Conservation (phyloP, 2,329 filamentous ascomycete genomes). For the Aspergillus calidoustus region DNA sequence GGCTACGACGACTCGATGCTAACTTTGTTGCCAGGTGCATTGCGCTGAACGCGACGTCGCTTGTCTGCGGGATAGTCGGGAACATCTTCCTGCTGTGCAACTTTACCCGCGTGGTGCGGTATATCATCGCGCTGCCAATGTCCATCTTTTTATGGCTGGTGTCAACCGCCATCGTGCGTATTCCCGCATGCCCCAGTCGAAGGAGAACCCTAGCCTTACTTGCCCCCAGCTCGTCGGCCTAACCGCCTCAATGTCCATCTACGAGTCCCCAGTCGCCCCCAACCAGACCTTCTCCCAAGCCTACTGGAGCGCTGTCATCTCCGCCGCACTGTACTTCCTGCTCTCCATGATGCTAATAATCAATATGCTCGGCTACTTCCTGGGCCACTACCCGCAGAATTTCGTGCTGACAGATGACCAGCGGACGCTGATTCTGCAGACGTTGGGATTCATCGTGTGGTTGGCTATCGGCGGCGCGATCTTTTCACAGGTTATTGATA, state of each 20-base stretch:
- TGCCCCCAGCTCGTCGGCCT: conserved; percentile 63
- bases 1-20: too few species aligned
- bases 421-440: conserved; percentile 87
- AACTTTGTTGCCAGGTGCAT: conserved; percentile 61
- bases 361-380: conserved; percentile 77
- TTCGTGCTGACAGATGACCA: conserved; percentile 80
- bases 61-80: conserved; percentile 74
- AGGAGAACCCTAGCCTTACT: neutral
- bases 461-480: conserved; percentile 76
- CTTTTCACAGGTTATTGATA: conserved; percentile 73
- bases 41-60: conserved; percentile 75
- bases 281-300: conserved; percentile 73
- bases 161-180: conserved; percentile 61
- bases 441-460: conserved; percentile 82
- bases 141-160: conserved; percentile 81
- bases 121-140: conserved; percentile 78
- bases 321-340: conserved; percentile 78
- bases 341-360: conserved; percentile 76
- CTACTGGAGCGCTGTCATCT: conserved; percentile 84
- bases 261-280: conserved; percentile 55
- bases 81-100: conserved; percentile 85
- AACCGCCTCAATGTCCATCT: conserved; percentile 68
- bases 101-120: conserved; percentile 79
- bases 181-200: neutral
- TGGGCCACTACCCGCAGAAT: conserved; percentile 76